Percentiles rank a stretch among this genome's conserved stretches.
These are phyloP conservation scores for Telopea speciosissima DNA, from an alignment of 177 flowering plant genomes.

Conservation along the genomic window DNA sequence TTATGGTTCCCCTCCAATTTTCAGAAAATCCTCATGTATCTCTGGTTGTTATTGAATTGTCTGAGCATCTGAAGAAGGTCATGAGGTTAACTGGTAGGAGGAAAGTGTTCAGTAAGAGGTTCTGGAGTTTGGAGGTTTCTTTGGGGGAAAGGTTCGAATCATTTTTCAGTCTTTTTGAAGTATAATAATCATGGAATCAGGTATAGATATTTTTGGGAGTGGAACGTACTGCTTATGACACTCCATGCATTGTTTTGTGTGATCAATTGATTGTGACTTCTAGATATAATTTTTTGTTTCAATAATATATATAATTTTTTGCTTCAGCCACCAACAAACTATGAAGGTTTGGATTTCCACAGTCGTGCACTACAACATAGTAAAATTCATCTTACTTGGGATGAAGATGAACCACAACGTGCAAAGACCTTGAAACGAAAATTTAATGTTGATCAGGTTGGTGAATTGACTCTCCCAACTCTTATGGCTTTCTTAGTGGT, in stretches of 20 bases:
- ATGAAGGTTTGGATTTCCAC: conserved; percentile 64
- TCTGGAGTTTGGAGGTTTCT: too few relatives aligned
- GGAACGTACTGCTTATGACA: background rate
- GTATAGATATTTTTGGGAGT: background rate
- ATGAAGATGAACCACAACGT: conserved; percentile 92
- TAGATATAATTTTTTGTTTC: background rate
- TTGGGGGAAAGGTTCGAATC: background rate
- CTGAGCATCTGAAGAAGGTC: background rate
- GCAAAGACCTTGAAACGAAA: conserved; percentile 57
- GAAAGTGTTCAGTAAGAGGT: background rate
- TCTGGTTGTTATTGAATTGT: background rate
- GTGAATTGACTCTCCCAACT: conserved; percentile 4
- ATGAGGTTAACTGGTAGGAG: background rate
- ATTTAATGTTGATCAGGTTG: conserved; percentile 69
- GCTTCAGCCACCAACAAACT: conserved; percentile 60
- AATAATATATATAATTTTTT: conserved; percentile 1
- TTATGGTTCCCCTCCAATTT: too few relatives aligned
- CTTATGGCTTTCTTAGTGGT: background rate
- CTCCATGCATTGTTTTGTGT: too few relatives aligned
- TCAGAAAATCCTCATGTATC: background rate
- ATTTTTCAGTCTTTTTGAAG: background rate
- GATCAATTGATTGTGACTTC: background rate
- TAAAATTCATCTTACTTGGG: conserved; percentile 69
- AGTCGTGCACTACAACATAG: conserved; percentile 76
- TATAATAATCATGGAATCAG: background rate